These are phyloP conservation scores for Penicillium fimorum DNA, from an alignment of 495 filamentous ascomycete species.

Conservation along the genomic window DNA sequence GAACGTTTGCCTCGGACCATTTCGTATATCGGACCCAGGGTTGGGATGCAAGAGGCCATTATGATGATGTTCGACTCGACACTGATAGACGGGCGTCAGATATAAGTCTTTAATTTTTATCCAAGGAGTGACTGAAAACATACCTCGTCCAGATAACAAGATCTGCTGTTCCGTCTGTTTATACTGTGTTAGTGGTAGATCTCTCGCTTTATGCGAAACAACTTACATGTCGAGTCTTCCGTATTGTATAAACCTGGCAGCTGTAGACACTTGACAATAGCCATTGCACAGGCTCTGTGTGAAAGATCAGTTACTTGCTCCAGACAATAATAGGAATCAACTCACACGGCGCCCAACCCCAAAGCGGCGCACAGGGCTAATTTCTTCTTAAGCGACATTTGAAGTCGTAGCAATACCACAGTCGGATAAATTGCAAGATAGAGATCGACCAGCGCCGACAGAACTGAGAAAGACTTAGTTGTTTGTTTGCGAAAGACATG, in stretches of 20 bases:
- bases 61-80: constrained; percentile 49
- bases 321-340: background rate
- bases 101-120: background rate
- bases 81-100: constrained; percentile 19
- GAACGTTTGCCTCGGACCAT: constrained; percentile 23
- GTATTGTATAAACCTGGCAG: constrained; percentile 33
- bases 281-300: constrained; percentile 21
- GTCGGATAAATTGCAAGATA: constrained; percentile 50
- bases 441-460: constrained; percentile 44
- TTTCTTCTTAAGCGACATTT: constrained; percentile 48
- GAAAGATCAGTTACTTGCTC: background rate
- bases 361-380: constrained; percentile 42
- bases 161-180: constrained; percentile 31
- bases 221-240: constrained; percentile 42
- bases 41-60: constrained; percentile 50
- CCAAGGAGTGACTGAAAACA: constrained; percentile 10
- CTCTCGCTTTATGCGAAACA: background rate
- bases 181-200: background rate
- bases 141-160: constrained; percentile 48
- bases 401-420: constrained; percentile 41
- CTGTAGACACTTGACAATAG: constrained; percentile 43
- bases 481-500: background rate
- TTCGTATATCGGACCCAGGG: constrained; percentile 44
- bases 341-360: constrained; percentile 38
- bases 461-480: constrained; percentile 3